Evolutionary conservation across 192 early-diverging fungal genomes (phyloP), one percentile per base, ranked within the genome.

Genomic region (Backusella circina): DNA sequence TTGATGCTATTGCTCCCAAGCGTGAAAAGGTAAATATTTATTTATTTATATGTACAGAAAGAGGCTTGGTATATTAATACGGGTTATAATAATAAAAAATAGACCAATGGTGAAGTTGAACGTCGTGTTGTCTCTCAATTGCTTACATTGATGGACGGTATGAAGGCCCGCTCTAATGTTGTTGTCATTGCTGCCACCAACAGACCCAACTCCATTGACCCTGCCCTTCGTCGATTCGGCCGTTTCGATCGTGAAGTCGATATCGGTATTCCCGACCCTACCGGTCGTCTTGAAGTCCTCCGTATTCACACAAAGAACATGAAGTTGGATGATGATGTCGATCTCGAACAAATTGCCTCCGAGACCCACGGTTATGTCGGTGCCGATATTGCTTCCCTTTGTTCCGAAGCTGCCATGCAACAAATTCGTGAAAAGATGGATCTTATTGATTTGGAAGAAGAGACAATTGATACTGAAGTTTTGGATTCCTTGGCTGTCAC

Each of bases 341-440:
- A 99, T 82, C 83, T 99, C 65, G 96, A 99, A 80, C 93, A 96
- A 84, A 96, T 99, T 79, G 97, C 98, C 23, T 86, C 95, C 1
- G 96, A 99, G 82, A 98, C 97, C 23, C 98, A 99, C 83, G 98
- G 98, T 72, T 96, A 93, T 84, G 97, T 98, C 50, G 98, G 98
- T 75, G 94, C 97, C 28, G 98, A 99, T 87, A 84, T 98, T 75
- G 97, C 97, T 31, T 95, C 96, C 8, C 90, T 99, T 76, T 99
- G 97, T 85, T 99, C 98, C 21, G 98, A 99, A 86, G 98, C 97
- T n/a, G 98, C 98, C 38, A 98, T 99, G 96, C 97, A 99, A 86
- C 97, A 99, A 85, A 99, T 99, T 80, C 95, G 97, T 79, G 98
- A 97, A 79, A 99, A 99, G 91, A 98, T 99, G 97, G 97, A 99